Conservation (phyloP, 805 yeast species). For the Nakazawaea anatomiae region DNA sequence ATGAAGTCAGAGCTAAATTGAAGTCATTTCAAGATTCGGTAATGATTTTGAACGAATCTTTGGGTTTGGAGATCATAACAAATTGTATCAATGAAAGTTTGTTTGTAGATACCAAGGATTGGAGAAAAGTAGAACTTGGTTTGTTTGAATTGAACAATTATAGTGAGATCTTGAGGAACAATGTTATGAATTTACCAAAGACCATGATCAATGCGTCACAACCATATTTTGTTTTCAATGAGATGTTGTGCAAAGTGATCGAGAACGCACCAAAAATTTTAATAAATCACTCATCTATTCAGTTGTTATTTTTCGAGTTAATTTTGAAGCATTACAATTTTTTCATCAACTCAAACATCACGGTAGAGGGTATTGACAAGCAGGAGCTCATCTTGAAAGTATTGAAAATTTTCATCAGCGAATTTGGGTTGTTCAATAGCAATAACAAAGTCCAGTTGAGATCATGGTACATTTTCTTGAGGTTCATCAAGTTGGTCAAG, state of each 20-base stretch:
- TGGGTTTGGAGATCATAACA: slow-evolving; percentile 28
- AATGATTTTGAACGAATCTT: slow-evolving; percentile 33
- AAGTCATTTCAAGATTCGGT: slow-evolving; percentile 82
- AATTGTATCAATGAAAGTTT: slow-evolving; percentile 43
- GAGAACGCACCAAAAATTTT: slow-evolving; percentile 29
- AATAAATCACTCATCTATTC: slow-evolving; percentile 76
- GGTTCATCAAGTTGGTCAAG: slow-evolving; percentile 74
- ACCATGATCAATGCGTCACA: slow-evolving; percentile 58
- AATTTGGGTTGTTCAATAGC: slow-evolving; percentile 74
- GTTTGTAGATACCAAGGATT: slow-evolving; percentile 33
- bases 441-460: slow-evolving; percentile 72
- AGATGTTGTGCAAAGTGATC: slow-evolving; percentile 46
- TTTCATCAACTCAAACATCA: slow-evolving; percentile 37
- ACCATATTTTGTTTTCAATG: slow-evolving; percentile 57
- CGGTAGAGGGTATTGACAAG: slow-evolving; percentile 34
- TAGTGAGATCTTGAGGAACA: slow-evolving; percentile 75
- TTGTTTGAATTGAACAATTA: slow-evolving; percentile 73
- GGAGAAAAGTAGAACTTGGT: slow-evolving; percentile 87
- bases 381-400: slow-evolving; percentile 53
- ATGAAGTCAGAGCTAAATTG: slow-evolving; percentile 69
- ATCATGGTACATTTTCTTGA: slow-evolving; percentile 84
- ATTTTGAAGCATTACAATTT: slow-evolving; percentile 73
- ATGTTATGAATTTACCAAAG: slow-evolving; percentile 66
- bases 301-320: slow-evolving; percentile 76
- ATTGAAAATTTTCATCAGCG: slow-evolving; percentile 72